Conservation (phyloP, 2,329 filamentous ascomycete genomes). For the Aureobasidium sp. region DNA sequence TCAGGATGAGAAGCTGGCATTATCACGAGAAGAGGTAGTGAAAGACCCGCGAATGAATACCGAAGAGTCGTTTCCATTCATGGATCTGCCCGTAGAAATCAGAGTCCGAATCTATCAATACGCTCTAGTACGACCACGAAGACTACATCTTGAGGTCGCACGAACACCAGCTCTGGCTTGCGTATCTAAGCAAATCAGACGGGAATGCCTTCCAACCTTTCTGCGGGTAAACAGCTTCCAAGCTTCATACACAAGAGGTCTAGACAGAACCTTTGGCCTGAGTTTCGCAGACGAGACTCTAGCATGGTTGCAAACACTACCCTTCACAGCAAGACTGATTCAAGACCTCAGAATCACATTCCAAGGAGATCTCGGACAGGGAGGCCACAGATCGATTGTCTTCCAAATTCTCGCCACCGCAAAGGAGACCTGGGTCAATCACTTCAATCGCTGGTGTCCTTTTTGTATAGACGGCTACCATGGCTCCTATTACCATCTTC, state of each 20-base stretch:
- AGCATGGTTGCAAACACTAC: not conserved
- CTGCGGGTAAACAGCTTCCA: not conserved
- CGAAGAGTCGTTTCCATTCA: not conserved
- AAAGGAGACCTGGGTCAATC: not conserved
- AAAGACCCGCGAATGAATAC: not conserved
- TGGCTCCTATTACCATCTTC: not conserved
- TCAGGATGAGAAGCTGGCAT: not conserved
- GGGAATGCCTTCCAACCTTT: not conserved
- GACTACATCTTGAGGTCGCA: not conserved
- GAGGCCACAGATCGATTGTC: not conserved
- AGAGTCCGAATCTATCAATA: constrained; percentile 1
- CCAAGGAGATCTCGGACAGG: not conserved
- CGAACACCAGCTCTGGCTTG: not conserved
- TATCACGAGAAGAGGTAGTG: not conserved
- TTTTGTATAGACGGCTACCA: constrained; percentile 7
- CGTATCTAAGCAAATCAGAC: not conserved
- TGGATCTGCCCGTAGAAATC: constrained; percentile 4
- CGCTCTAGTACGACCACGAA: not conserved
- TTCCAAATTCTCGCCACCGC: not conserved
- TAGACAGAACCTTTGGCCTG: not conserved
- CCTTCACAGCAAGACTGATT: not conserved
- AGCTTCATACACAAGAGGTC: not conserved
- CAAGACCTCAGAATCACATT: constrained; percentile 2
- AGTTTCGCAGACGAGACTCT: not conserved
- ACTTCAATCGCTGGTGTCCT: not conserved